Conservation (phyloP, 345 rosid species). For the Excoecaria agallocha region DNA sequence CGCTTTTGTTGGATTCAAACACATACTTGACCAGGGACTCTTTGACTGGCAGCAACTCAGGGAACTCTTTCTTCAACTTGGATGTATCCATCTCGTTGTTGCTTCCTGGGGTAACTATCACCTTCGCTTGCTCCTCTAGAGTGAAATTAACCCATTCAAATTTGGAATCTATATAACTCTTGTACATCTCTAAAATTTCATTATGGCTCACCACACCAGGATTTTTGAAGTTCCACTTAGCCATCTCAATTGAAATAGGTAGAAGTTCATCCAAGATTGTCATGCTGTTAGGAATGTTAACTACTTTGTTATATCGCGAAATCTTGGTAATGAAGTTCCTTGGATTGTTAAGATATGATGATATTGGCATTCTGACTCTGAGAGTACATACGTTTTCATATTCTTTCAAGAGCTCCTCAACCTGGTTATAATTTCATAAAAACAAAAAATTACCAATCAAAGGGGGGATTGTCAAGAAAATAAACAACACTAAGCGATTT, state of each 20-base stretch:
- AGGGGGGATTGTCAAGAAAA: no score
- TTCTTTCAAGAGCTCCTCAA: constrained; percentile 76
- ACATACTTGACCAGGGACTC: constrained; percentile 76
- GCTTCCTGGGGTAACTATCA: constrained; percentile 83
- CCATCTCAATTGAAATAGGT: constrained; percentile 90
- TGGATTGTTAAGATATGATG: constrained; percentile 71
- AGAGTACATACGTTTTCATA: constrained; percentile 83
- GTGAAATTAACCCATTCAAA: constrained; percentile 86
- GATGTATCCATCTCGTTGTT: constrained; percentile 78
- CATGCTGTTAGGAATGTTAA: constrained; percentile 89
- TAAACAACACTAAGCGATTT: no score
- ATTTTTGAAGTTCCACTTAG: constrained; percentile 84
- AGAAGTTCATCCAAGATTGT: constrained; percentile 85
- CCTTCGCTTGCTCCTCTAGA: constrained; percentile 87
- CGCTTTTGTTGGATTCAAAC: constrained; percentile 55
- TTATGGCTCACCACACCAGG: constrained; percentile 93
- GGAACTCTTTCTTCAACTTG: constrained; percentile 78
- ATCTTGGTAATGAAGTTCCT: constrained; percentile 90
- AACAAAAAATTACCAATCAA: no score
- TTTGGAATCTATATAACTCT: constrained; percentile 53
- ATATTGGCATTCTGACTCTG: constrained; percentile 89
- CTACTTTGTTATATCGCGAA: constrained; percentile 74
- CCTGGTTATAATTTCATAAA: constrained; percentile 30
- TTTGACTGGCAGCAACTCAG: constrained; percentile 73
- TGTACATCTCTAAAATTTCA: constrained; percentile 84